Conservation (phyloP, 2,329 filamentous ascomycete genomes). For the Trichoderma polysporum region DNA sequence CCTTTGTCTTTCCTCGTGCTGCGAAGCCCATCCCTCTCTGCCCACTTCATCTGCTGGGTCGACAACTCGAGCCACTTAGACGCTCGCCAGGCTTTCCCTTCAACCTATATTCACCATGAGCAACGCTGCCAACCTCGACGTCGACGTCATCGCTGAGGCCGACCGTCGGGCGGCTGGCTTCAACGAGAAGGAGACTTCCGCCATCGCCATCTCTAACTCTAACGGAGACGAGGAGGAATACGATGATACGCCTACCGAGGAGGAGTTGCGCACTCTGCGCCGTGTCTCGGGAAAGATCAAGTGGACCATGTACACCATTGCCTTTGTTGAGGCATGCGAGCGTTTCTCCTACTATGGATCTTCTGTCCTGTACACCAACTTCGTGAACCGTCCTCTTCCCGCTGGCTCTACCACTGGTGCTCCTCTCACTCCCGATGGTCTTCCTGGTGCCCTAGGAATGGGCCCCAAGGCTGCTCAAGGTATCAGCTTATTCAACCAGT, state of each 20-base stretch:
- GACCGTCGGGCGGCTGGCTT: slow-evolving; percentile 31
- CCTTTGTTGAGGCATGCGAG: slow-evolving; percentile 72
- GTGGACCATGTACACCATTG: slow-evolving; percentile 66
- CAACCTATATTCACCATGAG: slow-evolving; percentile 32
- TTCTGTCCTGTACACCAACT: slow-evolving; percentile 67
- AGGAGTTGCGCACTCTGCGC: slow-evolving; percentile 60
- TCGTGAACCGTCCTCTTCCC: slow-evolving; percentile 58
- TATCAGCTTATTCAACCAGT: slow-evolving; percentile 55
- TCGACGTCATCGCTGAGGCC: slow-evolving; percentile 37
- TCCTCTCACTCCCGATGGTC: slow-evolving; percentile 33
- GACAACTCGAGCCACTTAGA: slow-evolving; percentile 3
- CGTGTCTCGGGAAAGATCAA: slow-evolving; percentile 65
- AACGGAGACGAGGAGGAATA: slow-evolving; percentile 33
- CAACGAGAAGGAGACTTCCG: slow-evolving; percentile 25
- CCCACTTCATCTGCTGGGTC: slow-evolving; percentile 2
- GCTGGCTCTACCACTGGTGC: slow-evolving; percentile 54
- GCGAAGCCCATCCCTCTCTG: slow-evolving; percentile 13
- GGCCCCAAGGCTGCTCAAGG: slow-evolving; percentile 55
- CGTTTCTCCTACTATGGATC: slow-evolving; percentile 77
- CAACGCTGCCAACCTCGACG: slow-evolving; percentile 37
- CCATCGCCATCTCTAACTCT: slow-evolving; percentile 23
- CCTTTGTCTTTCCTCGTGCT: slow-evolving; percentile 16
- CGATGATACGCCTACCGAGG: slow-evolving; percentile 54
- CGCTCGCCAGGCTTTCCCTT: not conserved
- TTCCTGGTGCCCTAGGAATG: slow-evolving; percentile 56